phyloP scores from a whole-genome alignment of 225 moss, liverwort and hornwort genomes.

The Climacium dendroides region DNA sequence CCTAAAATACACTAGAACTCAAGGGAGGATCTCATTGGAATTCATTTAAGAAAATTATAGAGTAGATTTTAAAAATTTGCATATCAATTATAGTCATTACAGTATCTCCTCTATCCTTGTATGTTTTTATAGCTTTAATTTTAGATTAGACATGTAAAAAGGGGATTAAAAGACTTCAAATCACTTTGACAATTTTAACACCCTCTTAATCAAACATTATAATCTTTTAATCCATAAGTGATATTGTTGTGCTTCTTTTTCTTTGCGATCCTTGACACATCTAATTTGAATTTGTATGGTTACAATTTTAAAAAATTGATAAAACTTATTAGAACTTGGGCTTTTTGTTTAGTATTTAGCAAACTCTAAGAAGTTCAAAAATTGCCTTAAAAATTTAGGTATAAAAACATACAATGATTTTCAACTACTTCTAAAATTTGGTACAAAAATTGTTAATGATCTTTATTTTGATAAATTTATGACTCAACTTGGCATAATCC shows the following conservation, averaged over 20 bases:
- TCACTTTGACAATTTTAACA: too few relatives aligned
- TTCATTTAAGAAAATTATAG: too few relatives aligned
- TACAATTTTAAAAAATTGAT: background rate
- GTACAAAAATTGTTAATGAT: background rate
- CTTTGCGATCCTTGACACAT: too few relatives aligned
- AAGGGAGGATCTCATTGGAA: too few relatives aligned
- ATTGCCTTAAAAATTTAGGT: fast-evolving
- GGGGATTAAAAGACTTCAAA: background rate
- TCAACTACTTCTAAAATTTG: background rate
- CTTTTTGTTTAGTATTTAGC: background rate
- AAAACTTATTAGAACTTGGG: background rate
- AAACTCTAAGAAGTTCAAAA: background rate
- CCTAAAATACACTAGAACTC: background rate
- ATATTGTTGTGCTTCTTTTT: too few relatives aligned
- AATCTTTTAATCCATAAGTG: too few relatives aligned
- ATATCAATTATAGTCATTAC: too few relatives aligned
- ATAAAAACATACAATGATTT: background rate
- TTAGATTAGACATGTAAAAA: background rate
- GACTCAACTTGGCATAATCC: background rate
- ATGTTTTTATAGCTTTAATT: too few relatives aligned
- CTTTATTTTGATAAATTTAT: background rate
- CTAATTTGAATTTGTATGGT: background rate
- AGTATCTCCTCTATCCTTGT: too few relatives aligned
- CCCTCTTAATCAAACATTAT: too few relatives aligned
- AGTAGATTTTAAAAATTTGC: too few relatives aligned